Evolutionary conservation across 2,329 filamentous ascomycete genomes (phyloP).

Genomic region (Furcasterigmium furcatum): DNA sequence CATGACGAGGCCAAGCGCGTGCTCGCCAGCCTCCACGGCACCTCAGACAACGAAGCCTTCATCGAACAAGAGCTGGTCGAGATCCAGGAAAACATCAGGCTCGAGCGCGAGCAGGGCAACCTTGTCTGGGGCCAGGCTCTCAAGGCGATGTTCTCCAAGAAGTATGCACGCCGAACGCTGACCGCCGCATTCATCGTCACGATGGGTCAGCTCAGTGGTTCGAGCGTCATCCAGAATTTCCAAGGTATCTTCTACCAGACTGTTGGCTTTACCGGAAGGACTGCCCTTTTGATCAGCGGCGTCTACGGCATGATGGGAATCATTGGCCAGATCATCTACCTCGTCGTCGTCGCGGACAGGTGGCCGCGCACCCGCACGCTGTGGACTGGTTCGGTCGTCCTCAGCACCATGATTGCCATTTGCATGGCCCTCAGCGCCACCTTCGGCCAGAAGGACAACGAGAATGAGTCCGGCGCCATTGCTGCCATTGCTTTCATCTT

Average conservation of each 20-base stretch:
- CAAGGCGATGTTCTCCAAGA: conserved; percentile 16
- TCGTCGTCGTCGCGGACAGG: conserved; percentile 25
- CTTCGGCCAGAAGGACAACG: conserved; percentile 9
- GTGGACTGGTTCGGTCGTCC: conserved; percentile 7
- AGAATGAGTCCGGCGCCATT: conserved; percentile 19
- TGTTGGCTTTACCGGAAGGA: conserved; percentile 27
- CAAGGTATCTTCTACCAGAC: conserved; percentile 29
- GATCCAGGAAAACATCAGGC: conserved; percentile 22
- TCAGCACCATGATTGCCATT: conserved; percentile 9
- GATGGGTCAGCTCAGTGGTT: conserved; percentile 29
- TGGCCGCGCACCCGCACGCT: conserved; percentile 20
- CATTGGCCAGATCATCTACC: conserved; percentile 27
- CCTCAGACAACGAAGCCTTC: conserved; percentile 14
- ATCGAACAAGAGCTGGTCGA: conserved; percentile 19
- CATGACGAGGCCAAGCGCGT: conserved; percentile 14
- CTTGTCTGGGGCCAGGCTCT: conserved; percentile 13
- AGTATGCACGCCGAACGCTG: conserved; percentile 24
- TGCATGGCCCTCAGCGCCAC: conserved; percentile 19
- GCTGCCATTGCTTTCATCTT: conserved; percentile 32
- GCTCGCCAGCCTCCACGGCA: conserved; percentile 14
- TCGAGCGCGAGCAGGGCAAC: conserved; percentile 17
- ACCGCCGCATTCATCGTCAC: conserved; percentile 26
- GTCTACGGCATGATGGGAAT: conserved; percentile 33
- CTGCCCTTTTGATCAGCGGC: conserved; percentile 26
- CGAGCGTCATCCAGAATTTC: conserved; percentile 31